Evolutionary conservation across 129 eudicot genomes (phyloP), one percentile per base, ranked within the genome.

Genomic region (Centaurea solstitialis): DNA sequence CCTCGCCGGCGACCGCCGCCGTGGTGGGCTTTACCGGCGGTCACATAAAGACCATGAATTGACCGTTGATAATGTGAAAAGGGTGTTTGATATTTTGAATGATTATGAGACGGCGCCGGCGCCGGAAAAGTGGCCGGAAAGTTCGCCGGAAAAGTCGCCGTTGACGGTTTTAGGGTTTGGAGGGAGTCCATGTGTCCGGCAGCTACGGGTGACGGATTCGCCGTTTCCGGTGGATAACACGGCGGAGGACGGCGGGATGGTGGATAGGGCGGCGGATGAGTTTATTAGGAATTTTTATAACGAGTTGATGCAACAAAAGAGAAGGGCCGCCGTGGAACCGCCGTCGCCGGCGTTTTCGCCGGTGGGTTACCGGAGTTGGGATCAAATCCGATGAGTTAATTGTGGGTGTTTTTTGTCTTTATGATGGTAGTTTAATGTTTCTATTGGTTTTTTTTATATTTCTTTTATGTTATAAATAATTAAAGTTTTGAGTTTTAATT

Each of bases 191-290:
- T 22, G 37, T 76, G 97, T 85, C 40, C 85, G 93, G 82, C 93
- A 85, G 76, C 83, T 90, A 1, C 82, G 98, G 82, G 90, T 93
- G 47, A 87, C 91, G 37, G 98, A 93, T 82, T 93, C 98, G 13
- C 97, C 98, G 7, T 93, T 87, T 21, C 80, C 91, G 81, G 43
- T 85, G 21, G 72, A 83, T 59, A 84, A 86, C 3, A 79, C 20
- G 77, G 88, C 24, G 66, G 94, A 82, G 78, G 93, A 73, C 21
- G 61, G 43, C n/a, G 11, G 64, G 53, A 90, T 89, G 64, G 97
- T 93, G 77, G 93, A 91, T 71, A 87, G 83, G 79, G 89, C 79
- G 57, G 97, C 94, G 7, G 98, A 93, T 10, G 98, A 88, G 80
- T 93, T 93, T 45, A 93, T 93, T 73, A 86, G 68, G 74, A 93